Conservation (phyloP, 345 rosid genomes). For the Pistacia vera region DNA sequence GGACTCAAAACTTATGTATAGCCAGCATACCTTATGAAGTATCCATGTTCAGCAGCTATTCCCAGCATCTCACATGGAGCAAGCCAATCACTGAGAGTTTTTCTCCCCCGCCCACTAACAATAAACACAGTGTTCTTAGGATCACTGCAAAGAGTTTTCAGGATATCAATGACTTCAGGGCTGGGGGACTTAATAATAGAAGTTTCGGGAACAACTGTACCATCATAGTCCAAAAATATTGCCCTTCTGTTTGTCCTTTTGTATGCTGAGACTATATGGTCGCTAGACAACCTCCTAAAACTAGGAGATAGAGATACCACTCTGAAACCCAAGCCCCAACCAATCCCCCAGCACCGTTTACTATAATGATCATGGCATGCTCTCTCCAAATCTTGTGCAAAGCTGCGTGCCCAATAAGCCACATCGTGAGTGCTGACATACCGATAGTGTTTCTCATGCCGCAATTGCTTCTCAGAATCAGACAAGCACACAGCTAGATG, state of each 20-base stretch:
- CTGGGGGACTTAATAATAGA: constrained; percentile 62
- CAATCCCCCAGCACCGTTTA: constrained; percentile 81
- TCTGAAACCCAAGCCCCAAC: constrained; percentile 73
- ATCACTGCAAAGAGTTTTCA: constrained; percentile 57
- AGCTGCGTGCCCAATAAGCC: constrained; percentile 79
- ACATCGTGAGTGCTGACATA: constrained; percentile 76
- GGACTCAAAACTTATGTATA: neutral
- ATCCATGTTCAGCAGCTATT: constrained; percentile 88
- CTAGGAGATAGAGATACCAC: constrained; percentile 74
- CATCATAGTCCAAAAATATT: constrained; percentile 79
- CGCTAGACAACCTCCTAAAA: constrained; percentile 60
- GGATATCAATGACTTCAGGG: constrained; percentile 55
- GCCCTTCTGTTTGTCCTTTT: constrained; percentile 64
- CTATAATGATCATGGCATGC: constrained; percentile 73
- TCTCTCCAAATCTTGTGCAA: constrained; percentile 69
- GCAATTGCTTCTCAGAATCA: constrained; percentile 64
- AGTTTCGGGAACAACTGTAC: constrained; percentile 67
- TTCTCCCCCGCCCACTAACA: constrained; percentile 75
- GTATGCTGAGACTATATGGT: constrained; percentile 64
- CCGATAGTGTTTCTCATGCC: constrained; percentile 81
- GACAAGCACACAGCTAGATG: constrained; percentile 52
- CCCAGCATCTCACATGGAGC: constrained; percentile 74
- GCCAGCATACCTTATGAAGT: constrained; percentile 55
- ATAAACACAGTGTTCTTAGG: constrained; percentile 73
- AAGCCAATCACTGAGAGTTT: constrained; percentile 63